Conservation (phyloP, 2,329 filamentous ascomycete species). For the Blumeria graminis region DNA sequence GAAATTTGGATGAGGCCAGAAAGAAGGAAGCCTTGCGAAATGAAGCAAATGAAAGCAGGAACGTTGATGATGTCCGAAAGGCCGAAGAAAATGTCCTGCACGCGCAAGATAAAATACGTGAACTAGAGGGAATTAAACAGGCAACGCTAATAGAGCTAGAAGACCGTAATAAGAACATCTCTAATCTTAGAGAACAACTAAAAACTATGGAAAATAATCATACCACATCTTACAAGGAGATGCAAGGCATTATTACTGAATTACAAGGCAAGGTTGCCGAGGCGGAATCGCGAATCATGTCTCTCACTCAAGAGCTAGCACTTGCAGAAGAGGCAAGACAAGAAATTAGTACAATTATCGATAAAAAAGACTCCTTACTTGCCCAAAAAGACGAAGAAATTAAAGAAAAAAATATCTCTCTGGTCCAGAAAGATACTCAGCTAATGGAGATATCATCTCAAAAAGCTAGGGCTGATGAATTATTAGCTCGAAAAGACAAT, state of each 20-base stretch:
- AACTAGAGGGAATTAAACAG: background rate
- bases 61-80: background rate
- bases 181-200: conserved; percentile 13
- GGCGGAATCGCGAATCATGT: conserved; percentile 10
- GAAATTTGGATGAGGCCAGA: too few species aligned
- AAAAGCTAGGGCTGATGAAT: too few species aligned
- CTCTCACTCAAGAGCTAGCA: conserved; percentile 9
- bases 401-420: background rate
- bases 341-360: conserved; percentile 5
- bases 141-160: conserved; percentile 6
- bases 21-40: background rate
- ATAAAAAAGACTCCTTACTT: conserved; percentile 7
- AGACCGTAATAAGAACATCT: conserved; percentile 12
- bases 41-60: background rate
- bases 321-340: conserved; percentile 9
- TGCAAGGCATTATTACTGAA: conserved; percentile 10
- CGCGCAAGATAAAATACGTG: background rate
- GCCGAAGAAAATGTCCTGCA: background rate
- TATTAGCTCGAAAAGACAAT: conserved; percentile 4
- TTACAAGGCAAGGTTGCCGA: conserved; percentile 11
- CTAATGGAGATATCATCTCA: too few species aligned
- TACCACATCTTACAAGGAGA: conserved; percentile 10
- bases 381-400: conserved; percentile 8
- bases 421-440: background rate
- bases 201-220: conserved; percentile 13